Evolutionary conservation across 768 basidiomycete species (phyloP).

Genomic region (Lactifluus volemus): DNA sequence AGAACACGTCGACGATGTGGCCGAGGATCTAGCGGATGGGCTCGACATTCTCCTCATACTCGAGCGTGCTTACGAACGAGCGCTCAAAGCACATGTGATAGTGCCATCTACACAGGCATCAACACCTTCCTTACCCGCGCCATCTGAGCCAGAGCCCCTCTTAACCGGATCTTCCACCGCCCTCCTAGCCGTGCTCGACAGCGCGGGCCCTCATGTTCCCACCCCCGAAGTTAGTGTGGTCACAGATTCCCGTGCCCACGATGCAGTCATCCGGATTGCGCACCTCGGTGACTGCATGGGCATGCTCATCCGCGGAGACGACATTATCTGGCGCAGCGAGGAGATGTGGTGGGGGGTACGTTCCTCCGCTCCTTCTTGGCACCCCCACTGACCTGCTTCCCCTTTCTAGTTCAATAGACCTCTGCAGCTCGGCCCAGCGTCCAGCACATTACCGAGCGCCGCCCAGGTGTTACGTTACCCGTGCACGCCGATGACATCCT

Average conservation of each 20-base stretch:
- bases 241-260: slow-evolving; percentile 28
- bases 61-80: slow-evolving; percentile 60
- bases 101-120: slow-evolving; percentile 17
- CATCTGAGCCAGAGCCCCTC: slow-evolving; percentile 30
- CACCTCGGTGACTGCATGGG: slow-evolving; percentile 86
- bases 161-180: slow-evolving; percentile 60
- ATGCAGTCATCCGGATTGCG: slow-evolving; percentile 69
- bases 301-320: slow-evolving; percentile 71
- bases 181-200: slow-evolving; percentile 53
- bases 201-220: slow-evolving; percentile 13
- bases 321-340: slow-evolving; percentile 76
- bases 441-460: slow-evolving; percentile 53
- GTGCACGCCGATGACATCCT: slow-evolving; percentile 67
- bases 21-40: slow-evolving; percentile 63
- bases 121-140: slow-evolving; percentile 12
- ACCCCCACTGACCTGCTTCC: not conserved
- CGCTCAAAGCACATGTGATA: slow-evolving; percentile 51
- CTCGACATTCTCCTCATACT: slow-evolving; percentile 61
- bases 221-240: slow-evolving; percentile 32
- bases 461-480: slow-evolving; percentile 64
- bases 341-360: slow-evolving; percentile 89
- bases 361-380: slow-evolving; percentile 11
- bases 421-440: slow-evolving; percentile 52
- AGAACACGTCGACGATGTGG: slow-evolving; percentile 36
- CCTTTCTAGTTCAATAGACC: slow-evolving; percentile 48